Evolutionary conservation across 106 monocot species (phyloP).

Genomic region (Dioscorea zingiberensis): DNA sequence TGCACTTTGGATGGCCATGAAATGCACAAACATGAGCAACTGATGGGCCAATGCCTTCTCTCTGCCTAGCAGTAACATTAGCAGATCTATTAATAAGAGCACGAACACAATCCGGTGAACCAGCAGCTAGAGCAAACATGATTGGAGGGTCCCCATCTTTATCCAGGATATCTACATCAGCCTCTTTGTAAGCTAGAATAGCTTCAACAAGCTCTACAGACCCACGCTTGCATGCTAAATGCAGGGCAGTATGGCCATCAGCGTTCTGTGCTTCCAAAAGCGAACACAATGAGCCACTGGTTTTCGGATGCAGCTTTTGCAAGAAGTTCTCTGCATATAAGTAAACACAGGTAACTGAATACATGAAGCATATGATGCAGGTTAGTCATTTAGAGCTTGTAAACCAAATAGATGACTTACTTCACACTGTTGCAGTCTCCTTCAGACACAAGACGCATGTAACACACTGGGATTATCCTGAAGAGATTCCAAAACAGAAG

Average conservation of each 20-base stretch:
- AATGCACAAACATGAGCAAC: conserved; percentile 89
- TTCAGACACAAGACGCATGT: conserved; percentile 75
- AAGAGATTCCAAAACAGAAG: conserved; percentile 66
- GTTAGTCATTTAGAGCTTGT: not conserved
- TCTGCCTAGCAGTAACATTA: conserved; percentile 52
- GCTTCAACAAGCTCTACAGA: conserved; percentile 72
- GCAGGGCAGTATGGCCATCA: conserved; percentile 86
- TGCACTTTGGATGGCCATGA: conserved; percentile 96
- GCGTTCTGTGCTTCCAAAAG: conserved; percentile 82
- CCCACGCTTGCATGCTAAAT: conserved; percentile 83
- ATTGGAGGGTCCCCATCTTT: conserved; percentile 96
- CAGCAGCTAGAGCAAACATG: conserved; percentile 84
- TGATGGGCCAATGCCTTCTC: conserved; percentile 67
- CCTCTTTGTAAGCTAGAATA: conserved; percentile 74
- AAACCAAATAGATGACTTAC: conserved; percentile 21
- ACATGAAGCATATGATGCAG: not conserved
- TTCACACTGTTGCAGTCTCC: conserved; percentile 64
- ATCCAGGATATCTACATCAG: conserved; percentile 80
- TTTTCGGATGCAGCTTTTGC: conserved; percentile 50
- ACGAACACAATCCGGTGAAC: conserved; percentile 70
- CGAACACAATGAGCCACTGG: conserved; percentile 46
- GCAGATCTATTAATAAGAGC: conserved; percentile 74
- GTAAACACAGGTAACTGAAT: not conserved
- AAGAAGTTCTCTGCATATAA: conserved; percentile 62
- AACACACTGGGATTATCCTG: conserved; percentile 66